A percentile compares a stretch with the other conserved stretches of the same genome.
These are phyloP conservation scores for Tricholoma terreum DNA, from an alignment of 768 basidiomycete species.

Conservation along the genomic window DNA sequence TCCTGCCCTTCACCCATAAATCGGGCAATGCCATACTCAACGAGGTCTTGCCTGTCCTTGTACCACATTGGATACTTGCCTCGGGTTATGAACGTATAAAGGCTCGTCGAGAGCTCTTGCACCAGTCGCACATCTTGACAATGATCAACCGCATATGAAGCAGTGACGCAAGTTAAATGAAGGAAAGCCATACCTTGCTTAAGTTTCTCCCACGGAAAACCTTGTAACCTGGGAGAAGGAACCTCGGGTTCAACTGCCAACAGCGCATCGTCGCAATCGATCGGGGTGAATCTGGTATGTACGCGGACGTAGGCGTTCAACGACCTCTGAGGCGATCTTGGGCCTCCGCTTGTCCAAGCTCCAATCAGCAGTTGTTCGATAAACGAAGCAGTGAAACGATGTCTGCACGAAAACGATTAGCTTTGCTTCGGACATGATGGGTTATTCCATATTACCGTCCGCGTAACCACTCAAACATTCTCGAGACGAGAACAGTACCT, in stretches of 20 bases:
- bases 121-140: not conserved
- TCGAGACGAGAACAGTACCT: not conserved
- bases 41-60: not conserved
- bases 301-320: not conserved
- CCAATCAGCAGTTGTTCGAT: not conserved
- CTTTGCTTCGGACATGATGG: not conserved
- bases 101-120: not conserved
- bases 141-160: not conserved
- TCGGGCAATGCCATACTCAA: not conserved
- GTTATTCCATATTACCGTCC: not conserved
- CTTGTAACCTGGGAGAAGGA: not conserved
- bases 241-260: not conserved
- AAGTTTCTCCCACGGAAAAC: not conserved
- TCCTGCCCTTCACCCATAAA: not conserved
- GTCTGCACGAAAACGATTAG: not conserved
- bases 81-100: not conserved
- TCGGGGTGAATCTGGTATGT: not conserved
- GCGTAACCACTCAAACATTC: not conserved
- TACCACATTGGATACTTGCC: not conserved
- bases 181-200: not conserved
- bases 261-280: not conserved
- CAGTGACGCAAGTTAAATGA: not conserved
- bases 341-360: not conserved
- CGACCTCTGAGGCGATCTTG: not conserved
- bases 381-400: not conserved